These are phyloP conservation scores for Cercospora sesami DNA, from an alignment of 2,329 filamentous ascomycete species.

Conservation along the genomic window DNA sequence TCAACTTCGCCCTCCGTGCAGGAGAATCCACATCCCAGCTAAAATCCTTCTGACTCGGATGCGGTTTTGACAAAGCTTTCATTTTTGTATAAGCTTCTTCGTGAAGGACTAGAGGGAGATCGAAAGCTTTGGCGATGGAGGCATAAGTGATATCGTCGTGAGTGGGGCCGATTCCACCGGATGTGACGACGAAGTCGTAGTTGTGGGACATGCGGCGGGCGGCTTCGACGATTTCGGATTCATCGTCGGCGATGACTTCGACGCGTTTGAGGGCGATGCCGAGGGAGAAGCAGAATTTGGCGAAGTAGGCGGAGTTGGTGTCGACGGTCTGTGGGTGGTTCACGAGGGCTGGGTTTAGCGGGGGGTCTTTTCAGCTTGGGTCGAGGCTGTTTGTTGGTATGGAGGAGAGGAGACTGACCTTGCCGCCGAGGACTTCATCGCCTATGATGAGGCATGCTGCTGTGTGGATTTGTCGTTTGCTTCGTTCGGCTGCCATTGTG, in stretches of 20 bases:
- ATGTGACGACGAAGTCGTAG: conserved; percentile 95
- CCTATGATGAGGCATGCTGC: conserved; percentile 93
- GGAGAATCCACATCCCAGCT: conserved; percentile 82
- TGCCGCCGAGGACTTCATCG: conserved; percentile 94
- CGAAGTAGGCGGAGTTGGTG: conserved; percentile 65
- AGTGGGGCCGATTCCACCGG: conserved; percentile 92
- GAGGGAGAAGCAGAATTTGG: conserved; percentile 65
- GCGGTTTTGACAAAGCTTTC: conserved; percentile 74
- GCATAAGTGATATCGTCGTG: conserved; percentile 98
- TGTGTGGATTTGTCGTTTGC: conserved; percentile 73
- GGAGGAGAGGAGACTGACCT: conserved; percentile 57
- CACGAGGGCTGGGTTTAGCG: conserved; percentile 6
- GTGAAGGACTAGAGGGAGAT: conserved; percentile 73
- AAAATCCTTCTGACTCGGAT: conserved; percentile 69
- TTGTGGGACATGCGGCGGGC: conserved; percentile 79
- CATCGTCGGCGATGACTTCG: conserved; percentile 92
- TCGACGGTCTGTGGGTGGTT: conserved; percentile 57
- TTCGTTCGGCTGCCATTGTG: conserved; percentile 55
- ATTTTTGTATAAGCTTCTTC: conserved; percentile 75
- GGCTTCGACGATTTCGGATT: conserved; percentile 84
- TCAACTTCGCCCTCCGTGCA: conserved; percentile 73
- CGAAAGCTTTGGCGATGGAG: conserved; percentile 88
- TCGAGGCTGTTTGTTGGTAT: background rate
- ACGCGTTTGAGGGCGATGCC: conserved; percentile 75
- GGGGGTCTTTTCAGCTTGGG: background rate